phyloP scores from a whole-genome alignment of 139 green algal species.

The Chlamydomonas sphaeroides region DNA sequence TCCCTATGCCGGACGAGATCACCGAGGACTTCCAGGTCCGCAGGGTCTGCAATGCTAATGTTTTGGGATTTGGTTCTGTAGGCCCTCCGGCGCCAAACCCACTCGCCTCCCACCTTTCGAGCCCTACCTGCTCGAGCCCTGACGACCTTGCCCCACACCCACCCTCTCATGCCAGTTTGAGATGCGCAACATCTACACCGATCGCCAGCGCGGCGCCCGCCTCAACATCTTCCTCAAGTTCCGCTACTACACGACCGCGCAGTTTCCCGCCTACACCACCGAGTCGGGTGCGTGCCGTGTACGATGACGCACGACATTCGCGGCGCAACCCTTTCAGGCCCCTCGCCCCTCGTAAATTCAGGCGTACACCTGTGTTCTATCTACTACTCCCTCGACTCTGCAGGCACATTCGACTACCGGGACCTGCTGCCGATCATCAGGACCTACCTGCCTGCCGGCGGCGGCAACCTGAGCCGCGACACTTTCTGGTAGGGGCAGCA shows the following conservation, averaged over 20 bases:
- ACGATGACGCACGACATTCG: too few relatives aligned
- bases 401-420: conserved; percentile 33
- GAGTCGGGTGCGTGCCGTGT: too few relatives aligned
- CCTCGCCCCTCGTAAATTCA: too few relatives aligned
- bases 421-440: conserved; percentile 8
- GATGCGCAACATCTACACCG: conserved; percentile 23
- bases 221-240: conserved; percentile 36
- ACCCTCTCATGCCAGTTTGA: neutral
- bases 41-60: too few relatives aligned
- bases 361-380: too few relatives aligned
- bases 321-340: neutral
- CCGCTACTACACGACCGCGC: conserved; percentile 8
- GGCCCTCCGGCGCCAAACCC: too few relatives aligned
- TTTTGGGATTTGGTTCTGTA: too few relatives aligned
- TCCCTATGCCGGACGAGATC: neutral
- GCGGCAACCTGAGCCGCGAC: neutral
- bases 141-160: neutral
- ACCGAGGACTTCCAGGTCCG: conserved; percentile 22
- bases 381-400: neutral
- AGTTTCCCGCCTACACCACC: neutral
- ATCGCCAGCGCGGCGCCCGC: conserved; percentile 24
- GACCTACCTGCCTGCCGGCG: conserved; percentile 1
- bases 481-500: conserved; percentile 15
- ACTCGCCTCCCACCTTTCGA: too few relatives aligned
- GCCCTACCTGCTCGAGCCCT: neutral